phyloP scores from a whole-genome alignment of 192 early-diverging fungal species.

The Podila horticola region DNA sequence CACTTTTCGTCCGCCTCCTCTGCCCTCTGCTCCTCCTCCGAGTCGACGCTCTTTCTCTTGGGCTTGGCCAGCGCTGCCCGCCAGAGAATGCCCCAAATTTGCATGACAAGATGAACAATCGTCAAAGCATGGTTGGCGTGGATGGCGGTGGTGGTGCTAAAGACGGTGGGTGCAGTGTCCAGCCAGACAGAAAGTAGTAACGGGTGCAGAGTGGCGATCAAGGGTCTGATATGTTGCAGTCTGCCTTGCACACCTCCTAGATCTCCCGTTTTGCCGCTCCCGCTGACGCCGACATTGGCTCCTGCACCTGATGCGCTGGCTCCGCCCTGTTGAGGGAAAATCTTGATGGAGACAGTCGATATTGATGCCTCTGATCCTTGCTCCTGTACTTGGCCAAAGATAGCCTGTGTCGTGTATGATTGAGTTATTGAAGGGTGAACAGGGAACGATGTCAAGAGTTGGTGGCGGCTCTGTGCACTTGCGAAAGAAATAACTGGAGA shows the following conservation, averaged over 20 bases:
- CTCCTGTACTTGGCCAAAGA: slow-evolving; percentile 12
- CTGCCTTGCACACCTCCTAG: slow-evolving; percentile 42
- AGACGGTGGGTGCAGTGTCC: slow-evolving; percentile 76
- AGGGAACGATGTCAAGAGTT: slow-evolving; percentile 19
- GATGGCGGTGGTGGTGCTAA: slow-evolving; percentile 59
- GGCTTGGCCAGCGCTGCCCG: slow-evolving; percentile 52
- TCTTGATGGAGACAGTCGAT: slow-evolving; percentile 22
- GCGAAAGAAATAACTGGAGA: slow-evolving; percentile 36
- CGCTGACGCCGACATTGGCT: slow-evolving; percentile 17
- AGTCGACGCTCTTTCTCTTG: slow-evolving; percentile 21
- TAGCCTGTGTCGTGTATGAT: slow-evolving; percentile 9
- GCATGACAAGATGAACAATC: slow-evolving; percentile 68
- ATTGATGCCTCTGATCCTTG: slow-evolving; percentile 3
- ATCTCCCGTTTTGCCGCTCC: slow-evolving; percentile 10
- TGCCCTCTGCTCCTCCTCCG: slow-evolving; percentile 32
- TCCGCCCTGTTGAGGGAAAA: slow-evolving; percentile 31
- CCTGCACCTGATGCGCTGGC: slow-evolving; percentile 19
- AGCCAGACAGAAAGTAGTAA: slow-evolving; percentile 82
- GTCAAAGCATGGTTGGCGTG: slow-evolving; percentile 67
- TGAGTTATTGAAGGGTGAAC: slow-evolving; percentile 13
- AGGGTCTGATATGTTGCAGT: slow-evolving; percentile 33
- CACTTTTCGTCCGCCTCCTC: slow-evolving; percentile 45
- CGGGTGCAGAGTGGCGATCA: slow-evolving; percentile 65
- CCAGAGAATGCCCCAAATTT: slow-evolving; percentile 80
- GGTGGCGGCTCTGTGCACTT: slow-evolving; percentile 11